phyloP scores from a whole-genome alignment of 257 asterid genomes.

The Henckelia pumila region DNA sequence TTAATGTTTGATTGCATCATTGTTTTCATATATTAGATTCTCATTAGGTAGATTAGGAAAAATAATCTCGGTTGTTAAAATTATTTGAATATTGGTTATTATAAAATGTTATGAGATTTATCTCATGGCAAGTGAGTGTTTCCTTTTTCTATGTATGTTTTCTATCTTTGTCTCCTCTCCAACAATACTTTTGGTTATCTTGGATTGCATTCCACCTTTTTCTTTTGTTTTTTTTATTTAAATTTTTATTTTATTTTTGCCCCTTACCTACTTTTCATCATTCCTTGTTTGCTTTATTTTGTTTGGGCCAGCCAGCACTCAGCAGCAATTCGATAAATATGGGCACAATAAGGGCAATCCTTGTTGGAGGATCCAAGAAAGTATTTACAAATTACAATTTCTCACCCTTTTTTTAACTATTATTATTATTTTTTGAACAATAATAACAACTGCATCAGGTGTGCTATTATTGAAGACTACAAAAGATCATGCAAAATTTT shows the following conservation, averaged over 20 bases:
- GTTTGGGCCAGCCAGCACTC: constrained; percentile 33
- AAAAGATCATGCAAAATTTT: too few species aligned
- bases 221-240: constrained; percentile 30
- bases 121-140: neutral
- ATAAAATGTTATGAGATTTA: constrained; percentile 4
- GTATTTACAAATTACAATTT: constrained; percentile 33
- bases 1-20: too few species aligned
- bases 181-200: constrained; percentile 31
- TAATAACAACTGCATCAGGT: too few species aligned
- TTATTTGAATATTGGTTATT: too few species aligned
- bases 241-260: neutral
- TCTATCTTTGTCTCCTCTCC: constrained; percentile 26
- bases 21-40: neutral
- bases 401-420: too few species aligned
- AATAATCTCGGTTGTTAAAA: too few species aligned
- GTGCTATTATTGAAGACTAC: too few species aligned
- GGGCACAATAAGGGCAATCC: constrained; percentile 28
- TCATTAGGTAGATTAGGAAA: too few species aligned
- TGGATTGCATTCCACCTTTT: constrained; percentile 38
- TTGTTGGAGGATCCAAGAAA: constrained; percentile 72
- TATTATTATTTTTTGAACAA: too few species aligned
- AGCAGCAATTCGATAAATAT: constrained; percentile 34
- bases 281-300: constrained; percentile 62
- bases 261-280: constrained; percentile 56
- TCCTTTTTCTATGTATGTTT: neutral